Evolutionary conservation across 148 eudicot species (phyloP).

Genomic region (Arctostaphylos glauca): DNA sequence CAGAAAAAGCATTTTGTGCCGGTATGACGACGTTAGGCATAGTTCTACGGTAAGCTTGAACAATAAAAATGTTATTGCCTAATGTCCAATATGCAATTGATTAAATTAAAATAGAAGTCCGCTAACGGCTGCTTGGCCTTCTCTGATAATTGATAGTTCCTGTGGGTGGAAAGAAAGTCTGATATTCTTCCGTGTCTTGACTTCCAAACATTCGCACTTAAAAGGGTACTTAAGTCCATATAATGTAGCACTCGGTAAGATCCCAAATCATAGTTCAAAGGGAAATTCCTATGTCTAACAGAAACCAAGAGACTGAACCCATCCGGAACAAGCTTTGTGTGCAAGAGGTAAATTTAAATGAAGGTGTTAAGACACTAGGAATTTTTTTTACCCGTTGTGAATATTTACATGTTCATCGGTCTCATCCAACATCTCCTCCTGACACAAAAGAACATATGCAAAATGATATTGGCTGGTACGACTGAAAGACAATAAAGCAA

Average conservation of each 20-base stretch:
- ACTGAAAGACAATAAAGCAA: background rate
- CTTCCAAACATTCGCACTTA: background rate
- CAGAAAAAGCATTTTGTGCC: background rate
- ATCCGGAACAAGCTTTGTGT: background rate
- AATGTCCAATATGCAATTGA: no score
- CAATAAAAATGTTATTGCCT: background rate
- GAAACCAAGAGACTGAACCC: background rate
- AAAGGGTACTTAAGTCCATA: background rate
- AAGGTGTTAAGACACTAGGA: no score
- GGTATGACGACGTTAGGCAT: background rate
- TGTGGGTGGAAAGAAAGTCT: no score
- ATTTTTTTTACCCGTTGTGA: constrained; percentile 80
- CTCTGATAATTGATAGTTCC: no score
- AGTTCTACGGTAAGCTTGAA: background rate
- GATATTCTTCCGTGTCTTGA: no score
- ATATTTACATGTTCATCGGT: constrained; percentile 97
- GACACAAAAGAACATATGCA: constrained; percentile 17
- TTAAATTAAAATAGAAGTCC: no score
- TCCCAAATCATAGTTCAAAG: background rate
- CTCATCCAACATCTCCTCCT: constrained; percentile 99
- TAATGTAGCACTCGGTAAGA: background rate
- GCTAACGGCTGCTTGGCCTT: no score
- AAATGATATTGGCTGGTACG: constrained; percentile 13
- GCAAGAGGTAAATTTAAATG: background rate
- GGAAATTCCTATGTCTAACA: background rate